Evolutionary conservation across 2,329 filamentous ascomycete species (phyloP), one percentile per base, ranked within the genome.

Genomic region (Ophiosphaerella narmari): DNA sequence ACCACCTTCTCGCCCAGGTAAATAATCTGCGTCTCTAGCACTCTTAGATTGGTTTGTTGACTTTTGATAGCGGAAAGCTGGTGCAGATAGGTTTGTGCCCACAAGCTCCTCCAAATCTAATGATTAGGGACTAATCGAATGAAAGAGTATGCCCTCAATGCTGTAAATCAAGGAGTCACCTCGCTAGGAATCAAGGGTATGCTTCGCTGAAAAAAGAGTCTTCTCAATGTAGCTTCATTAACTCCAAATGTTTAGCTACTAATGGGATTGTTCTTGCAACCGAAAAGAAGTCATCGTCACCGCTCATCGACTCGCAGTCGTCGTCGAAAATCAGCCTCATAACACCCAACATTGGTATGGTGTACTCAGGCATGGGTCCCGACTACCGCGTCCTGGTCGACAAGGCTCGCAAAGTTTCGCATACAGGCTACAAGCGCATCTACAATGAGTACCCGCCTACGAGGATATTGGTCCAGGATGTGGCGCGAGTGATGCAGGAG

Each of bases 361-460:
- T 99, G 68, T 99, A 99, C 80, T 92, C 91, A 44, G 94, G 94
- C 74, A 99, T 99, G 94, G 93, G 94, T 26, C 94, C 94, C 52
- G 94, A 99, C 77, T 99, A 97, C 81, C 87, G 94, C 75, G 91
- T 99, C 50, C 84, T 99, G 46, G 94, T 97, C 66, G 94, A 99
- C 82, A 93, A 92, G 77, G 94, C 94, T 65, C 91, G 94, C 73
- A 99, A 97, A 78, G 94, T 97, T 63, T 96, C 92, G 48, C 94
- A 99, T 80, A 96, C 94, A 40, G 89, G 87, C 75, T 99, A 99
- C 86, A 99, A 99, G 86, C 91, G 94, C 76, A 92, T 99, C 80
- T 99, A 99, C 83, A 99, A 99, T 79, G 94, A 99, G 80, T 99
- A 99, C 80, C 94, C 94, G n/a, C 94, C 94, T 5, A 99, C 94